Percentiles rank a stretch among this genome's conserved stretches.
Conservation (phyloP, 768 basidiomycete genomes). For the Lyophyllum decastes region DNA sequence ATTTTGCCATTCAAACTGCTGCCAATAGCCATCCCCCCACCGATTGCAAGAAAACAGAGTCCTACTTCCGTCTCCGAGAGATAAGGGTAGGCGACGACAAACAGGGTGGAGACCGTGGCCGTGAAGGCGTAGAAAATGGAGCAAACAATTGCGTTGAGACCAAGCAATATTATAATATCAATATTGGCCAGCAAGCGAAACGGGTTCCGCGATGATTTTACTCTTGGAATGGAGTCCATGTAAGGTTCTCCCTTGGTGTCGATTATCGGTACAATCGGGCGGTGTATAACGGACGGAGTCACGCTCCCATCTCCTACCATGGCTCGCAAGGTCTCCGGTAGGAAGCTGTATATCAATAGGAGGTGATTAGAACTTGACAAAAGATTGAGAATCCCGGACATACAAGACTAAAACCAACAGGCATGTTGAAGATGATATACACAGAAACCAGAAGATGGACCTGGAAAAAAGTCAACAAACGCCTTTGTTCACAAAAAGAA, state of each 20-base stretch:
- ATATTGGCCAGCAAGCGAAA: slow-evolving; percentile 53
- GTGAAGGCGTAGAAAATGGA: slow-evolving; percentile 62
- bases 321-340: slow-evolving; percentile 56
- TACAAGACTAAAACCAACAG: slow-evolving; percentile 51
- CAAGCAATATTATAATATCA: slow-evolving; percentile 56
- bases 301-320: slow-evolving; percentile 58
- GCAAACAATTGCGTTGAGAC: slow-evolving; percentile 52
- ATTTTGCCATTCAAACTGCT: slow-evolving; percentile 59
- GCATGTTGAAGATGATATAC: slow-evolving; percentile 47
- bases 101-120: slow-evolving; percentile 62
- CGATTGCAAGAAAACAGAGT: slow-evolving; percentile 76
- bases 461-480: slow-evolving; percentile 24
- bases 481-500: background rate
- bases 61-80: slow-evolving; percentile 68
- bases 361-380: slow-evolving; percentile 35
- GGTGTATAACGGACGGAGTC: slow-evolving; percentile 47
- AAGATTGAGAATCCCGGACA: slow-evolving; percentile 9
- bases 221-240: slow-evolving; percentile 28
- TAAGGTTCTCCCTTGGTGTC: slow-evolving; percentile 28
- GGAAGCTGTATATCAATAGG: slow-evolving; percentile 35
- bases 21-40: slow-evolving; percentile 69
- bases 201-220: slow-evolving; percentile 52
- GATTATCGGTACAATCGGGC: slow-evolving; percentile 53
- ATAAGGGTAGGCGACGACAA: slow-evolving; percentile 56
- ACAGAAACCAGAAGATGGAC: slow-evolving; percentile 66